These are phyloP conservation scores for Boletus barrowsii DNA, from an alignment of 768 basidiomycete genomes.

Conservation along the genomic window DNA sequence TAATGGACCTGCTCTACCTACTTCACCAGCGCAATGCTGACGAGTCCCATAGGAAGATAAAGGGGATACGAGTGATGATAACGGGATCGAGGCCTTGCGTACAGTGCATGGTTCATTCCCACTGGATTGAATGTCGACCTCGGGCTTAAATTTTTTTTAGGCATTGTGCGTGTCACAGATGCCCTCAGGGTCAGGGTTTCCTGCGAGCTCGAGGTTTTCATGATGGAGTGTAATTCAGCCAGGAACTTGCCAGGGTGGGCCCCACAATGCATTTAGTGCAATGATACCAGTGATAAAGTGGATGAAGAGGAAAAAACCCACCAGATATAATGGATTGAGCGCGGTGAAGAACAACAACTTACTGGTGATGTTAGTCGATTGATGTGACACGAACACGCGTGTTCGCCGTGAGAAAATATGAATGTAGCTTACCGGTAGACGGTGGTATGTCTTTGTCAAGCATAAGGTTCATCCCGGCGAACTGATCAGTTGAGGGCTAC, in stretches of 20 bases:
- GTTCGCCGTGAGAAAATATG: not conserved
- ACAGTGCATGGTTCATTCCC: slow-evolving; percentile 5
- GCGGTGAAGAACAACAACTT: too few species aligned
- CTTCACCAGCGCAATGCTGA: too few species aligned
- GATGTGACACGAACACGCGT: not conserved
- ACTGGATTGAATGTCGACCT: not conserved
- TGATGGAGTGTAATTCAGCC: not conserved
- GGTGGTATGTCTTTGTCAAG: slow-evolving; percentile 1
- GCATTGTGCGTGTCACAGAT: slow-evolving; percentile 1
- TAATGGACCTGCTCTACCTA: too few species aligned
- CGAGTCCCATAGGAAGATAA: not conserved
- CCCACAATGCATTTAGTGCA: not conserved
- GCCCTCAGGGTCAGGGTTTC: slow-evolving; percentile 19
- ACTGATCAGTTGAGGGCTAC: not conserved
- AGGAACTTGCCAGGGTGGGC: not conserved
- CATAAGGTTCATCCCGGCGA: not conserved
- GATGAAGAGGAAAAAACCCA: too few species aligned
- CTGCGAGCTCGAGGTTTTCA: slow-evolving; percentile 15
- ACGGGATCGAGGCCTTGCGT: slow-evolving; percentile 14
- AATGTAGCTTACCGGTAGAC: too few species aligned
- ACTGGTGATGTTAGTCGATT: not conserved
- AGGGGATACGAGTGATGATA: not conserved
- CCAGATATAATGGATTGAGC: too few species aligned
- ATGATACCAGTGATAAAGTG: too few species aligned
- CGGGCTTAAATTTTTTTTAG: not conserved